Evolutionary conservation across 2,329 filamentous ascomycete genomes (phyloP).

Genomic region (Huntiella savannae): DNA sequence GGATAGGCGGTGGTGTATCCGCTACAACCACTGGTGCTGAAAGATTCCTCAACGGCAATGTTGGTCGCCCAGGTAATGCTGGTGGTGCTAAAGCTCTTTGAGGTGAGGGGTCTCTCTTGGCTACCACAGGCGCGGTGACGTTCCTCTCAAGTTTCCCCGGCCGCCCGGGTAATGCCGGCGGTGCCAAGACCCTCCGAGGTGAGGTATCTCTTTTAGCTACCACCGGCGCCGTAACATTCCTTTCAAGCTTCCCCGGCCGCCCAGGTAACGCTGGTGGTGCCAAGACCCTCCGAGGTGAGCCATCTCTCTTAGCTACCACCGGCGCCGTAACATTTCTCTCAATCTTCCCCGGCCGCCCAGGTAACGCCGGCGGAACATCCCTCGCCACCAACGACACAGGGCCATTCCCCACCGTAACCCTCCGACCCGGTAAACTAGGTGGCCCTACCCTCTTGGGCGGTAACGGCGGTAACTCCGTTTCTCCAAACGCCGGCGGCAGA

Average conservation of each 20-base stretch:
- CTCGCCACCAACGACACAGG: constrained; percentile 13
- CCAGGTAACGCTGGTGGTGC: not conserved
- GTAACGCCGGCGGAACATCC: constrained; percentile 12
- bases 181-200: not conserved
- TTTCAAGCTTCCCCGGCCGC: not conserved
- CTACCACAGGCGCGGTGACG: constrained; percentile 8
- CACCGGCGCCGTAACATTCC: not conserved
- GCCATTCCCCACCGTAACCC: constrained; percentile 5
- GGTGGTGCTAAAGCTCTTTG: not conserved
- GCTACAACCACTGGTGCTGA: constrained; percentile 8
- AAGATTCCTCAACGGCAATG: not conserved
- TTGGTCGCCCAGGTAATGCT: not conserved
- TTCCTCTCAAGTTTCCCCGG: constrained; percentile 14
- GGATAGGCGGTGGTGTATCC: constrained; percentile 31
- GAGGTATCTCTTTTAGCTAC: too few species aligned
- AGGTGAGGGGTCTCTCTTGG: not conserved
- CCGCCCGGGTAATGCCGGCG: not conserved
- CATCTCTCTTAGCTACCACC: not conserved
- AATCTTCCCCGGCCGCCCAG: constrained; percentile 19
- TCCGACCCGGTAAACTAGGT: not conserved
- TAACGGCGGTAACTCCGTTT: constrained; percentile 20
- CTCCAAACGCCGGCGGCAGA: constrained; percentile 36
- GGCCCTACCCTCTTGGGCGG: constrained; percentile 16
- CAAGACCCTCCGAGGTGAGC: not conserved
- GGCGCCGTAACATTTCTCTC: constrained; percentile 15